Percentiles rank a stretch among this genome's conserved stretches.
Evolutionary conservation across 2,329 filamentous ascomycete genomes (phyloP).

Genomic region (Bipolaris zeicola): DNA sequence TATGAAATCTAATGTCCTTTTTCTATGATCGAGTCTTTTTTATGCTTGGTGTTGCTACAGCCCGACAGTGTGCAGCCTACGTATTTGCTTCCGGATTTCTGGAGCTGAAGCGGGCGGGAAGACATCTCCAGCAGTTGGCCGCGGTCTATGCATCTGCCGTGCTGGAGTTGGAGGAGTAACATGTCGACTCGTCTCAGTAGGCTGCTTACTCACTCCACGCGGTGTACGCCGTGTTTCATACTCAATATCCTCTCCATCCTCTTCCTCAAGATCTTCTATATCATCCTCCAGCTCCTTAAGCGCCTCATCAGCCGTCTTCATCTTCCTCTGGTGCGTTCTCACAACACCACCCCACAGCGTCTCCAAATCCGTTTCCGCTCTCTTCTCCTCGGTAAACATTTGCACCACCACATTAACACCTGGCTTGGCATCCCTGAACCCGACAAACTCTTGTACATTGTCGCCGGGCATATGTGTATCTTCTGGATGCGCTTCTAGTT

Average conservation of each 20-base stretch:
- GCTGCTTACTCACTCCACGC: not conserved
- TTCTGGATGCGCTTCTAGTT: conserved; percentile 62
- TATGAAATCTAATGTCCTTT: not conserved
- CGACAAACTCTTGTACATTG: conserved; percentile 65
- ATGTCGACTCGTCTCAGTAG: not conserved
- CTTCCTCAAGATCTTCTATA: conserved; percentile 29
- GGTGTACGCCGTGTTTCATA: conserved; percentile 4
- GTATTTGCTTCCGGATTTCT: conserved; percentile 24
- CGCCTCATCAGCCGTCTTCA: conserved; percentile 40
- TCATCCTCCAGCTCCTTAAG: conserved; percentile 31
- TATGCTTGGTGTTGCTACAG: not conserved
- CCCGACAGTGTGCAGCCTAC: conserved; percentile 30
- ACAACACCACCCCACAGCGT: conserved; percentile 63
- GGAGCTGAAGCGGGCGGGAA: conserved; percentile 31
- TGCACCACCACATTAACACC: conserved; percentile 71
- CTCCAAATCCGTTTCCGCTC: conserved; percentile 70
- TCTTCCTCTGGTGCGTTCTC: conserved; percentile 49
- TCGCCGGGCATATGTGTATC: conserved; percentile 39
- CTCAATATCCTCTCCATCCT: conserved; percentile 17
- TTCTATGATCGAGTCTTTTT: not conserved
- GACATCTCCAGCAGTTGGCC: conserved; percentile 30
- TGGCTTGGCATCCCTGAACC: conserved; percentile 69
- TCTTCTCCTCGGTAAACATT: conserved; percentile 73
- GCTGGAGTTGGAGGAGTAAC: conserved; percentile 11
- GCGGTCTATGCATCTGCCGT: conserved; percentile 25